Conservation (phyloP, 768 basidiomycete genomes). For the Mycena sanguinolenta region DNA sequence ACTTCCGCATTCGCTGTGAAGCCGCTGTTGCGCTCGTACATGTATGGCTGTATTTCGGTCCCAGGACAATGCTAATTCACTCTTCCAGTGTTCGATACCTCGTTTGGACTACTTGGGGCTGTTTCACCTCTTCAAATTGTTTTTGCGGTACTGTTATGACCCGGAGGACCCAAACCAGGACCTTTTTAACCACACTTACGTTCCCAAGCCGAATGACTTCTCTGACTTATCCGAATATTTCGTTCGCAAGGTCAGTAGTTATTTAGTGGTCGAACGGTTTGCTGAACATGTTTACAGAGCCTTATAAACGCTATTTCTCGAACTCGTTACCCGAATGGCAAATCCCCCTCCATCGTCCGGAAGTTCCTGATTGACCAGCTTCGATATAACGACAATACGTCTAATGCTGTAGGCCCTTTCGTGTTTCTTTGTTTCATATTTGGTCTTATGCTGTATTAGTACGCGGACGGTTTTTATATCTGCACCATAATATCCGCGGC, state of each 20-base stretch:
- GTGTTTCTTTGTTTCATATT: conserved; percentile 24
- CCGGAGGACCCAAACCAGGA: conserved; percentile 86
- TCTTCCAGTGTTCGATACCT: conserved; percentile 82
- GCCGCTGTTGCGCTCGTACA: conserved; percentile 88
- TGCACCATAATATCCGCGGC: conserved; percentile 87
- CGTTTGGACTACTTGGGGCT: conserved; percentile 90
- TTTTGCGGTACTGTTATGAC: conserved; percentile 91
- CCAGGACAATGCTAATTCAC: conserved; percentile 21
- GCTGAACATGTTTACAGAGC: conserved; percentile 58
- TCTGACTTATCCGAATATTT: conserved; percentile 93
- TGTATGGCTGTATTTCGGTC: conserved; percentile 55
- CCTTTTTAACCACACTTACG: conserved; percentile 87
- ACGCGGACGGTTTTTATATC: conserved; percentile 92
- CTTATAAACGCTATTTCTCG: conserved; percentile 87
- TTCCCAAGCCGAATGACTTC: conserved; percentile 97
- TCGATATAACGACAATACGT: conserved; percentile 95
- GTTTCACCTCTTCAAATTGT: conserved; percentile 96
- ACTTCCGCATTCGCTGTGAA: conserved; percentile 95
- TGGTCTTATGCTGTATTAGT: conserved; percentile 59
- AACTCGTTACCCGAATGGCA: conserved; percentile 89
- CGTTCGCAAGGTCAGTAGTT: conserved; percentile 83
- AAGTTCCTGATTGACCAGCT: conserved; percentile 93
- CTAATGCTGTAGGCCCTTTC: conserved; percentile 88
- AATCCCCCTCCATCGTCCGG: conserved; percentile 87
- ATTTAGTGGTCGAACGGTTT: background rate